Evolutionary conservation across 768 basidiomycete species (phyloP), one percentile per base, ranked within the genome.

Genomic region (Phanerochaete carnosa): DNA sequence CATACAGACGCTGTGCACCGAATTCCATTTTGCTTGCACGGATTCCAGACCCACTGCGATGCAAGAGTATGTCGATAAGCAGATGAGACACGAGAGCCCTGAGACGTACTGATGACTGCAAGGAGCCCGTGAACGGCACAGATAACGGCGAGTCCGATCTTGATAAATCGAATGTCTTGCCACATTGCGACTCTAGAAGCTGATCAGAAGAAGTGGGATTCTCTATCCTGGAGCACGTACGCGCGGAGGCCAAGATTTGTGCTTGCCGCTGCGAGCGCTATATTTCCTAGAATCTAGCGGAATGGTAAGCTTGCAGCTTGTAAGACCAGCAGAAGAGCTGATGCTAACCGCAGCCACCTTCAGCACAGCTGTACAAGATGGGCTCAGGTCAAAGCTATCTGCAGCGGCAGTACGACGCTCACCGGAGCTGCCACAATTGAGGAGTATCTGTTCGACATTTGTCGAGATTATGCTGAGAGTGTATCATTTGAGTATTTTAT

Each of bases 221-320:
- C 19, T 12, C 25, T 8, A 22, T 35, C n/a, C 12, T 19, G 26
- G 33, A 43, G 19, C 8, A 54, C 58, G 30, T 30, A 59, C 58
- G 51, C 49, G 30, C 58, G 49, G 19, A 52, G 39, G 2, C 50
- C 58, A 33, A 59, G 35, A 28, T 59, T 59, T 28, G 58, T 39
- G 52, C 58, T 59, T n/a, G 58, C 58, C 3, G 51, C 50, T 19
- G 58, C 58, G 19, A 59, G 19, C 2, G 58, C 58, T 7, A 28
- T 26, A 28, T 54, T 59, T 54, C 58, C 58, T 11, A 28, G 11
- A 6, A 54, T 35, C 58, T 59, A 25, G 4, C 6, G 25, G 13
- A 33, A 52, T 6, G 22, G 50, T 23, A 15, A 25, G 5, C 5
- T 52, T 9, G 16, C 25, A 52, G 23, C 26, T 33, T 19, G 12